A percentile compares a stretch with the other conserved stretches of the same genome.
Conservation (phyloP, 2,329 filamentous ascomycete species). For the Gnomoniopsis smithogilvyi region DNA sequence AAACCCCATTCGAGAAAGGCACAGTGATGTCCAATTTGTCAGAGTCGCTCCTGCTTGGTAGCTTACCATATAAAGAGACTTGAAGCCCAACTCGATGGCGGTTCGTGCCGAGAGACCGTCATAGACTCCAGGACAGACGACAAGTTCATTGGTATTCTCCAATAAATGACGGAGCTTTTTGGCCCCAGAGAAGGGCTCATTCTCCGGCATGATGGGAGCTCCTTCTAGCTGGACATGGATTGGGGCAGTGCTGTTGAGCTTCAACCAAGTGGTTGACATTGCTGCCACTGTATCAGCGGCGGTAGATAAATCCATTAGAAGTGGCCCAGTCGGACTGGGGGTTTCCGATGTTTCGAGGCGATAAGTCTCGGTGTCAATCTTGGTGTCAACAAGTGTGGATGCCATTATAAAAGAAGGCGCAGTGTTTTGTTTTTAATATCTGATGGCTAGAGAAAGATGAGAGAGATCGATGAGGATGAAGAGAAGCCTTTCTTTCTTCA, state of each 20-base stretch:
- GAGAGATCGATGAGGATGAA: no score
- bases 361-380: slow-evolving; percentile 3
- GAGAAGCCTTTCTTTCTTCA: no score
- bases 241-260: slow-evolving; percentile 14
- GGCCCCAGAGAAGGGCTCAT: slow-evolving; percentile 16
- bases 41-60: no score
- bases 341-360: slow-evolving; percentile 9
- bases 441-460: background rate
- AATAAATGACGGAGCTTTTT: slow-evolving; percentile 23
- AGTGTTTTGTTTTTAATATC: background rate
- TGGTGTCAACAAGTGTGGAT: background rate
- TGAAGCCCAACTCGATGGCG: slow-evolving; percentile 53
- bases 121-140: slow-evolving; percentile 60
- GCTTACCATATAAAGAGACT: slow-evolving; percentile 60
- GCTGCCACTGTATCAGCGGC: background rate
- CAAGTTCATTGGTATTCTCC: slow-evolving; percentile 31
- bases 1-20: background rate
- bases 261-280: slow-evolving; percentile 12
- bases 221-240: slow-evolving; percentile 4
- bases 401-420: background rate
- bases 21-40: no score
- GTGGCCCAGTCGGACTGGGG: slow-evolving; percentile 13
- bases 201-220: background rate
- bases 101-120: slow-evolving; percentile 61
- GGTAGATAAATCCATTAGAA: background rate